Percentiles rank a stretch among this genome's conserved stretches.
These are phyloP conservation scores for Claviceps maximensis DNA, from an alignment of 2,329 filamentous ascomycete species.

Conservation along the genomic window DNA sequence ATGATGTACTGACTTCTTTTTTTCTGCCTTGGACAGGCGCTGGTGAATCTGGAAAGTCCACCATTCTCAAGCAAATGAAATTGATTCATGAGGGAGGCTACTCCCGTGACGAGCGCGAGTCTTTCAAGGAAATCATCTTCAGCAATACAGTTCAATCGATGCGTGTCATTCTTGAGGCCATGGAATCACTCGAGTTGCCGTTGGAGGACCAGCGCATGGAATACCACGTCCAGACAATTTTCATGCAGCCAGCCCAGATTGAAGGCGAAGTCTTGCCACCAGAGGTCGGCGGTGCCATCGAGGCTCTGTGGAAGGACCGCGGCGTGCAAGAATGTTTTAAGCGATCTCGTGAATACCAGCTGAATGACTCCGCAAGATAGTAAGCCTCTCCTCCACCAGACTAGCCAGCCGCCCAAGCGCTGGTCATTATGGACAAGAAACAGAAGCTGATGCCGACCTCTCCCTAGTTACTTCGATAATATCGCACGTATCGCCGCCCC, in stretches of 20 bases:
- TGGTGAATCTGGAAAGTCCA: conserved; percentile 65
- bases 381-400: conserved; percentile 22
- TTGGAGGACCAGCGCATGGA: conserved; percentile 86
- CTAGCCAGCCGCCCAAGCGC: background rate
- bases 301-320: conserved; percentile 81
- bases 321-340: conserved; percentile 94
- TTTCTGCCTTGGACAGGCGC: conserved; percentile 48
- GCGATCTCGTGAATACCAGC: conserved; percentile 86
- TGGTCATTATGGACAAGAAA: background rate
- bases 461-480: conserved; percentile 82
- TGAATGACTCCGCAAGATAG: conserved; percentile 96
- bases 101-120: conserved; percentile 71
- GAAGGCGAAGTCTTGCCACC: conserved; percentile 90
- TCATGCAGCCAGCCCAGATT: conserved; percentile 96
- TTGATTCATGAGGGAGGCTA: conserved; percentile 98
- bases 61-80: conserved; percentile 50
- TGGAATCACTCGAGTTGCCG: conserved; percentile 61
- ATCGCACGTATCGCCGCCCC: conserved; percentile 81
- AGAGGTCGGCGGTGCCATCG: conserved; percentile 86
- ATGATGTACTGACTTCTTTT: background rate
- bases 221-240: conserved; percentile 96
- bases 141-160: conserved; percentile 58
- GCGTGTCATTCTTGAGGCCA: conserved; percentile 56
- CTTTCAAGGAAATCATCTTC: conserved; percentile 60
- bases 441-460: conserved; percentile 17